These are phyloP conservation scores for Pyrenophora tritici-repentis DNA, from an alignment of 2,329 filamentous ascomycete species.

Conservation along the genomic window DNA sequence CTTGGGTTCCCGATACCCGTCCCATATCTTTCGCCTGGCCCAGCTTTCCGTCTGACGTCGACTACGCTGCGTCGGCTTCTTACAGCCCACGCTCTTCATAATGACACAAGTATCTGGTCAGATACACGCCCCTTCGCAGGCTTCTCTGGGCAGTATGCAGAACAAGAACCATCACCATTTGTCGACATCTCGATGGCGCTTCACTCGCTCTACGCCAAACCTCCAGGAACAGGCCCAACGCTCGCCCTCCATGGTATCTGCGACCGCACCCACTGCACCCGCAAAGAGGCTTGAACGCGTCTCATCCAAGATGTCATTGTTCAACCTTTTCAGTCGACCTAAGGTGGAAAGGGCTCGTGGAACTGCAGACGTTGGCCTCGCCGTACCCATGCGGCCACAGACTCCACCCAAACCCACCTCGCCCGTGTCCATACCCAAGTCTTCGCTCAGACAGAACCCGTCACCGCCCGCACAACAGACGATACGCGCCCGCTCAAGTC, in stretches of 20 bases:
- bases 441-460: slow-evolving; percentile 38
- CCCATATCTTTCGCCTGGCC: slow-evolving; percentile 9
- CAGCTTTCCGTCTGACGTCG: slow-evolving; percentile 1
- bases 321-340: slow-evolving; percentile 56
- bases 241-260: slow-evolving; percentile 13
- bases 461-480: slow-evolving; percentile 36
- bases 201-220: slow-evolving; percentile 40
- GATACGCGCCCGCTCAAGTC: slow-evolving; percentile 39
- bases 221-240: slow-evolving; percentile 28
- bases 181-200: slow-evolving; percentile 45
- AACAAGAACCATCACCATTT: slow-evolving; percentile 27
- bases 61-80: slow-evolving; percentile 9
- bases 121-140: slow-evolving; percentile 20
- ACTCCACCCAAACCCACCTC: slow-evolving; percentile 30
- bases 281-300: slow-evolving; percentile 38
- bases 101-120: slow-evolving; percentile 25
- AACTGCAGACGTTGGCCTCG: slow-evolving; percentile 51
- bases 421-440: slow-evolving; percentile 30
- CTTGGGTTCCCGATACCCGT: slow-evolving; percentile 3
- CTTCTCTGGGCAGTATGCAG: slow-evolving; percentile 26
- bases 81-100: slow-evolving; percentile 7
- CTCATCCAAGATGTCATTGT: slow-evolving; percentile 55
- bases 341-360: slow-evolving; percentile 56
- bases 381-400: slow-evolving; percentile 42
- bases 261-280: slow-evolving; percentile 16